These are phyloP conservation scores for Fusarium praegraminearum DNA, from an alignment of 2,329 filamentous ascomycete genomes.

Conservation along the genomic window DNA sequence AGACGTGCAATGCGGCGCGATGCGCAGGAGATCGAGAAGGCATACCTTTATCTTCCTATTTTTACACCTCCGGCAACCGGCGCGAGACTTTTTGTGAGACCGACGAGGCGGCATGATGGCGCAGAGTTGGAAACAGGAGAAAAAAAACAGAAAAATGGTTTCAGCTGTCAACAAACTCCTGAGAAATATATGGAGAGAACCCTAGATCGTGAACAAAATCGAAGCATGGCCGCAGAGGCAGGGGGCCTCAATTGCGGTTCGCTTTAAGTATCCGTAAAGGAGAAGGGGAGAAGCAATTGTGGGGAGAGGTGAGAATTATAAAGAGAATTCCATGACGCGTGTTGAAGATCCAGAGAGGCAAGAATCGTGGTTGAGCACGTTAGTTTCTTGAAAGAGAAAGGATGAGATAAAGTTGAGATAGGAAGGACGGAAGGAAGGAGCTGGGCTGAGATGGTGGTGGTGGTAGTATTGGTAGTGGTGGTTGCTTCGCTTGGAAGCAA, in stretches of 20 bases:
- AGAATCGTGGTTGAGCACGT: conserved; percentile 48
- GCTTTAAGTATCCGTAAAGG: conserved; percentile 17
- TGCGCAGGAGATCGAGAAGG: conserved; percentile 16
- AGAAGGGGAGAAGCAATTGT: conserved; percentile 33
- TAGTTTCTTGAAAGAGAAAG: conserved; percentile 19
- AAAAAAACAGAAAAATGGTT: conserved; percentile 11
- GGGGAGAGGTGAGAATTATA: conserved; percentile 32
- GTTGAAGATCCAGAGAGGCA: conserved; percentile 29
- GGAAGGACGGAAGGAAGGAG: conserved; percentile 20
- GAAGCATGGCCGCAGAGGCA: conserved; percentile 51
- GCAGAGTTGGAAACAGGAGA: conserved; percentile 5
- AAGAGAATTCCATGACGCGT: conserved; percentile 40
- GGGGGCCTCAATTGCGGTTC: conserved; percentile 30
- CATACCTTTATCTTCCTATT: conserved; percentile 76
- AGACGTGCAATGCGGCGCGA: conserved; percentile 10
- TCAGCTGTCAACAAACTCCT: conserved; percentile 42
- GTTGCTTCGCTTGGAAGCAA: conserved; percentile 23
- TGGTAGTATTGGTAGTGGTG: conserved; percentile 7
- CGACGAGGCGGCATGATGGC: conserved; percentile 70
- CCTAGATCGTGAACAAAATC: conserved; percentile 44
- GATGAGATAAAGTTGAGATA: conserved; percentile 7
- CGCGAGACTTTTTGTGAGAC: conserved; percentile 77
- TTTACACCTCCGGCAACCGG: conserved; percentile 75
- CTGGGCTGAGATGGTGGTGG: conserved; percentile 7
- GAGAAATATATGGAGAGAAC: conserved; percentile 43